These are phyloP conservation scores for Populus nigra DNA, from an alignment of 345 rosid genomes.

Conservation along the genomic window DNA sequence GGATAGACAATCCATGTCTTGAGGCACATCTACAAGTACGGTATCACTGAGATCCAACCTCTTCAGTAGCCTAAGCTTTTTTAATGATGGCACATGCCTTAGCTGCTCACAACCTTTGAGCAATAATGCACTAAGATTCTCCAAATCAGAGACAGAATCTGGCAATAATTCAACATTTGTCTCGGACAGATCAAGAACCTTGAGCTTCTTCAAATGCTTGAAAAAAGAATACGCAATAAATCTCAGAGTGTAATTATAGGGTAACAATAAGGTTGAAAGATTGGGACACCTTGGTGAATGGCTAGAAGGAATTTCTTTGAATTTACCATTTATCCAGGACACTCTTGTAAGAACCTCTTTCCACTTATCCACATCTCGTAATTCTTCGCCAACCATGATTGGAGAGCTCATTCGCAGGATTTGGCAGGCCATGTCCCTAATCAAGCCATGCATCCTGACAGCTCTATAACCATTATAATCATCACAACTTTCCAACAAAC, in stretches of 20 bases:
- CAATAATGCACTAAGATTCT: slow-evolving; percentile 17
- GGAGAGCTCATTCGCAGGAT: neutral
- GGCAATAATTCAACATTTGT: slow-evolving; percentile 11
- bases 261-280: neutral
- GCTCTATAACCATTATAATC: neutral
- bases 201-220: neutral
- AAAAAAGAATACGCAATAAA: neutral
- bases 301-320: neutral
- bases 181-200: neutral
- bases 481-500: slow-evolving; percentile 14
- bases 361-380: slow-evolving; percentile 2
- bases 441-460: slow-evolving; percentile 24
- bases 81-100: slow-evolving; percentile 18
- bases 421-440: slow-evolving; percentile 23
- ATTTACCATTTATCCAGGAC: slow-evolving; percentile 7
- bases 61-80: slow-evolving; percentile 8
- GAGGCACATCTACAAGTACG: slow-evolving; percentile 9
- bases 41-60: slow-evolving; percentile 11
- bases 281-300: slow-evolving; percentile 10
- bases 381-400: neutral
- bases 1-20: slow-evolving; percentile 19
- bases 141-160: slow-evolving; percentile 8
- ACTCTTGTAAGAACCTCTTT: slow-evolving; percentile 11
- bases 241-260: neutral
- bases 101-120: neutral